Percentiles rank a stretch among this genome's conserved stretches.
phyloP scores from a whole-genome alignment of 129 eudicot species.

The Flaveria bidentis region DNA sequence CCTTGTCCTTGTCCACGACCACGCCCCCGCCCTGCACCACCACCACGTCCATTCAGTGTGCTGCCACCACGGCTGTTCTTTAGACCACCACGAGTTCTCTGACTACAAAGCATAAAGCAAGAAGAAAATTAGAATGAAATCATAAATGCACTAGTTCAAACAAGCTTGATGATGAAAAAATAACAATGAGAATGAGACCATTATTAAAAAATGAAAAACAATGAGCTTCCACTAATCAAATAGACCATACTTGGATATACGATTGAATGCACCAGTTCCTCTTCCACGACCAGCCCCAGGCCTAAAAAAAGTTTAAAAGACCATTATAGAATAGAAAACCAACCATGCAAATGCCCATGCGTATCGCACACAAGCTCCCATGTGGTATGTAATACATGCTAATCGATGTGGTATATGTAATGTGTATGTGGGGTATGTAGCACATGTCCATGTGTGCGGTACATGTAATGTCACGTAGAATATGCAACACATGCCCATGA shows the following conservation, averaged over 20 bases:
- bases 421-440: background rate
- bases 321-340: background rate
- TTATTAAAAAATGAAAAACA: too few species aligned
- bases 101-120: constrained; percentile 39
- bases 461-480: background rate
- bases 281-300: constrained; percentile 58
- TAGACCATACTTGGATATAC: constrained; percentile 49
- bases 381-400: background rate
- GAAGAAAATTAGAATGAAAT: background rate
- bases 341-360: background rate
- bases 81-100: constrained; percentile 53
- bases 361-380: background rate
- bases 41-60: constrained; percentile 38
- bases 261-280: constrained; percentile 47
- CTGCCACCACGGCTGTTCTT: constrained; percentile 38
- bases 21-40: constrained; percentile 42
- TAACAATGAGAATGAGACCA: too few species aligned
- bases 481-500: background rate
- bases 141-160: background rate
- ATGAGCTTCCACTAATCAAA: background rate
- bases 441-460: background rate
- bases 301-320: constrained; percentile 40
- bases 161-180: background rate
- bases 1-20: constrained; percentile 47
- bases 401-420: background rate